Conservation (phyloP, 768 basidiomycete species). For the Calocera viscosa region DNA sequence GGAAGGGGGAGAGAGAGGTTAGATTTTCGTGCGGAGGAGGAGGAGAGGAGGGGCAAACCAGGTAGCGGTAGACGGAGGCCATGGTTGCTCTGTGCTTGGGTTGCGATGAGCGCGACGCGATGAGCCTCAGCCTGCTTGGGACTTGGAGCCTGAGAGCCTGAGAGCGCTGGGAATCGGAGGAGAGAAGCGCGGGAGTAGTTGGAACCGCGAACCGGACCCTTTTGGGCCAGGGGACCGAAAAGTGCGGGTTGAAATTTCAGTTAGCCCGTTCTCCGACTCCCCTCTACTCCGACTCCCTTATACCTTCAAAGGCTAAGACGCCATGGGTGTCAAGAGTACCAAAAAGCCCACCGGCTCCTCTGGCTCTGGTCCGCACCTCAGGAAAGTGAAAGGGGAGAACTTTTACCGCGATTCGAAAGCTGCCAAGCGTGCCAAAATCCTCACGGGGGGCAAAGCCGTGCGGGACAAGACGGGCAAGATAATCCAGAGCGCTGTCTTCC, state of each 20-base stretch:
- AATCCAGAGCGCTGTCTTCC: slow-evolving; percentile 84
- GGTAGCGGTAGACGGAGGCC: slow-evolving; percentile 39
- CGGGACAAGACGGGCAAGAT: slow-evolving; percentile 87
- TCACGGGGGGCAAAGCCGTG: slow-evolving; percentile 81
- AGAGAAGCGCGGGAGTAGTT: not conserved
- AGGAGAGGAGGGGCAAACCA: slow-evolving; percentile 17
- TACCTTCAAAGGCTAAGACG: not conserved
- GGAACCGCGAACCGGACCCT: not conserved
- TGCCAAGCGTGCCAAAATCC: slow-evolving; percentile 75
- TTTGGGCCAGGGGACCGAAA: not conserved
- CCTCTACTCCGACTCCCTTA: not conserved
- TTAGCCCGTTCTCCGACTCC: not conserved
- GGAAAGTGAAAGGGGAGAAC: slow-evolving; percentile 83
- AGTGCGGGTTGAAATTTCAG: not conserved
- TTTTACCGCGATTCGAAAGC: slow-evolving; percentile 96
- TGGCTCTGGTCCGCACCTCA: slow-evolving; percentile 24
- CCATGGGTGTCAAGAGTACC: not conserved
- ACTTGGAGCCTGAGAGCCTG: not conserved
- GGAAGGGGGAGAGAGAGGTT: not conserved
- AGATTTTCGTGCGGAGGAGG: not conserved
- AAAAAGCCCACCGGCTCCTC: not conserved
- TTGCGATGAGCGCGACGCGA: not conserved
- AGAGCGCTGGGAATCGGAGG: too few relatives aligned
- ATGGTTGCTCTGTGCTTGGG: slow-evolving; percentile 25
- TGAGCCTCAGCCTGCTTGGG: not conserved